phyloP scores from a whole-genome alignment of 176 grass and related monocot species.

The Musa schizocarpa region DNA sequence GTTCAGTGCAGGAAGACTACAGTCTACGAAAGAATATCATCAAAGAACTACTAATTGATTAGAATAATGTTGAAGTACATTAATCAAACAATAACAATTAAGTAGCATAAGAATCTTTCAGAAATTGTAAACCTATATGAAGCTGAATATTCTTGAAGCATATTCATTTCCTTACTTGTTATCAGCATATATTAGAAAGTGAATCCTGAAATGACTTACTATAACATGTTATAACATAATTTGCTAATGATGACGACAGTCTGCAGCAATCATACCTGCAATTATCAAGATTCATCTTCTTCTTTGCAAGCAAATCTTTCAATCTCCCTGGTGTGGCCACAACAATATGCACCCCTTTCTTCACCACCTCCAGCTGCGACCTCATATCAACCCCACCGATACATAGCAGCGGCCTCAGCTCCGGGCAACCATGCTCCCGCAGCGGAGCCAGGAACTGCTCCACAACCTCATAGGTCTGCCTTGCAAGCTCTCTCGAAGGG shows the following conservation, averaged over 20 bases:
- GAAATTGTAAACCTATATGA: no score
- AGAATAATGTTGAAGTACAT: no score
- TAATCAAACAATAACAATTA: no score
- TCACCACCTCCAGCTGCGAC: slow-evolving; percentile 64
- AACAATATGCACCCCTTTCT: slow-evolving; percentile 80
- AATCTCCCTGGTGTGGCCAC: slow-evolving; percentile 80
- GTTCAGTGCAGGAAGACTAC: no score
- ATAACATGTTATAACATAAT: no score
- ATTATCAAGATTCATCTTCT: slow-evolving; percentile 93
- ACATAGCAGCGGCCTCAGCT: slow-evolving; percentile 70
- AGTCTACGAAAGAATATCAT: no score
- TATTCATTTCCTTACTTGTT: neutral
- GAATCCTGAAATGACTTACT: neutral
- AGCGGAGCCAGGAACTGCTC: slow-evolving; percentile 48
- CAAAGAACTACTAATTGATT: no score
- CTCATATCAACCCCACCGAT: slow-evolving; percentile 87
- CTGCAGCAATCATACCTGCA: slow-evolving; percentile 44
- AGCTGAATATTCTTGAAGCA: neutral
- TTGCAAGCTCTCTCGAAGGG: slow-evolving; percentile 77
- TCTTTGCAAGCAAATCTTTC: slow-evolving; percentile 91
- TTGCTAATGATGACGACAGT: neutral
- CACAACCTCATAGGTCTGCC: slow-evolving; percentile 83
- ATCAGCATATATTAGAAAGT: neutral
- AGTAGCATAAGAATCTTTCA: no score
- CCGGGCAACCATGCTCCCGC: slow-evolving; percentile 48